Conservation (phyloP, 2,329 filamentous ascomycete genomes). For the Neocatenulostroma microsporum region DNA sequence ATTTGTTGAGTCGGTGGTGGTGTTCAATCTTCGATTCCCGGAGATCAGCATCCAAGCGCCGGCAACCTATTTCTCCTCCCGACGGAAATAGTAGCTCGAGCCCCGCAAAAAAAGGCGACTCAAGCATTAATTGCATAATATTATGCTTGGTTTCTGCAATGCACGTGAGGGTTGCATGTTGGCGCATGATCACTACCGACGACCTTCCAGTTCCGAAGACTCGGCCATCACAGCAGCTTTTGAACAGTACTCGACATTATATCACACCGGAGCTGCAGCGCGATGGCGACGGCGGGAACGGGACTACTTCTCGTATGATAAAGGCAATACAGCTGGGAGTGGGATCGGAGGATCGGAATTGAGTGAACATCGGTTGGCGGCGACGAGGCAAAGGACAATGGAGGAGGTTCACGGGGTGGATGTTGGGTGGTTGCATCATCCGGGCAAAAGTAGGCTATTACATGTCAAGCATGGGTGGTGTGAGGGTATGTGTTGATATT, state of each 20-base stretch:
- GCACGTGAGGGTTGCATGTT: constrained; percentile 1
- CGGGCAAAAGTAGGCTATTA: constrained; percentile 41
- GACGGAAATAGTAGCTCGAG: too few species aligned
- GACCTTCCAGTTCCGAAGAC: not conserved
- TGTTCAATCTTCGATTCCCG: too few species aligned
- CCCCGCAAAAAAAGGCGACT: not conserved
- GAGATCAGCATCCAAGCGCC: not conserved
- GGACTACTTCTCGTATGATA: constrained; percentile 23
- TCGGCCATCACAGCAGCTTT: not conserved
- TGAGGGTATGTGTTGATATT: constrained; percentile 55
- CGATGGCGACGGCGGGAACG: constrained; percentile 11
- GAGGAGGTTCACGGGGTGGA: constrained; percentile 74
- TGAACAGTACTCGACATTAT: not conserved
- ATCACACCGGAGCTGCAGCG: constrained; percentile 9
- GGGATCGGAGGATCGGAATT: too few species aligned
- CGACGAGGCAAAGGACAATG: too few species aligned
- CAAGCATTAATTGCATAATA: constrained; percentile 1
- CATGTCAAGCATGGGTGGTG: too few species aligned
- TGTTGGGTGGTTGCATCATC: constrained; percentile 85
- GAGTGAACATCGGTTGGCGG: too few species aligned
- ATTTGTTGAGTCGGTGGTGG: too few species aligned
- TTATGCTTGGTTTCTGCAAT: not conserved
- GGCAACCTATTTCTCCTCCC: too few species aligned
- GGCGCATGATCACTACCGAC: constrained; percentile 1
- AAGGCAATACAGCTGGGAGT: too few species aligned